Conservation (phyloP, 2,329 filamentous ascomycete species). For the Ophiostoma triangulosporum region DNA sequence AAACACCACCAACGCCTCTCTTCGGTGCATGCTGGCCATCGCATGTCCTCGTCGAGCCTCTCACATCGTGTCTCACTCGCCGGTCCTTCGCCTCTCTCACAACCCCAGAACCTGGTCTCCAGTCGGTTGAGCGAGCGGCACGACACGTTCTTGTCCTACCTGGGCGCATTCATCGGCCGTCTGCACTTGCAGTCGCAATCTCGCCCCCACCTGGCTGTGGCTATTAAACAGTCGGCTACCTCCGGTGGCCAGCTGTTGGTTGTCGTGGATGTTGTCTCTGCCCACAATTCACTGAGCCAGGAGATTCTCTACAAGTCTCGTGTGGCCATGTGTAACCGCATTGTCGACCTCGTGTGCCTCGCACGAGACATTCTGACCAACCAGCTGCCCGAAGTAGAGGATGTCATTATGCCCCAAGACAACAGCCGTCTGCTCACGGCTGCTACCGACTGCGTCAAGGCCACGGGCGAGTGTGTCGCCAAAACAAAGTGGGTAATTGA, state of each 20-base stretch:
- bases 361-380: slow-evolving; percentile 66
- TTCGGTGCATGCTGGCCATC: slow-evolving; percentile 25
- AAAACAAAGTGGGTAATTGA: slow-evolving; percentile 79
- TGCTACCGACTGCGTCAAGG: slow-evolving; percentile 77
- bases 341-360: slow-evolving; percentile 67
- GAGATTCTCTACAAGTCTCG: slow-evolving; percentile 55
- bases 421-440: slow-evolving; percentile 62
- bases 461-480: slow-evolving; percentile 80
- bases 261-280: slow-evolving; percentile 70
- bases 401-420: slow-evolving; percentile 68
- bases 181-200: slow-evolving; percentile 88
- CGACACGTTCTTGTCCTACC: slow-evolving; percentile 77
- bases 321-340: slow-evolving; percentile 62
- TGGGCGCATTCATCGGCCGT: slow-evolving; percentile 83
- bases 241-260: slow-evolving; percentile 69
- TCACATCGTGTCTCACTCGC: slow-evolving; percentile 67
- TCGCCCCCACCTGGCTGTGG: slow-evolving; percentile 65
- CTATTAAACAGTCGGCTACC: slow-evolving; percentile 69
- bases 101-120: slow-evolving; percentile 64
- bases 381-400: slow-evolving; percentile 55
- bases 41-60: slow-evolving; percentile 40
- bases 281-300: slow-evolving; percentile 57
- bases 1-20: slow-evolving; percentile 22
- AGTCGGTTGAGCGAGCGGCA: slow-evolving; percentile 68
- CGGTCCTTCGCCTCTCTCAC: slow-evolving; percentile 48